phyloP scores from a whole-genome alignment of 495 filamentous ascomycete species.

The Coniosporium apollinis region DNA sequence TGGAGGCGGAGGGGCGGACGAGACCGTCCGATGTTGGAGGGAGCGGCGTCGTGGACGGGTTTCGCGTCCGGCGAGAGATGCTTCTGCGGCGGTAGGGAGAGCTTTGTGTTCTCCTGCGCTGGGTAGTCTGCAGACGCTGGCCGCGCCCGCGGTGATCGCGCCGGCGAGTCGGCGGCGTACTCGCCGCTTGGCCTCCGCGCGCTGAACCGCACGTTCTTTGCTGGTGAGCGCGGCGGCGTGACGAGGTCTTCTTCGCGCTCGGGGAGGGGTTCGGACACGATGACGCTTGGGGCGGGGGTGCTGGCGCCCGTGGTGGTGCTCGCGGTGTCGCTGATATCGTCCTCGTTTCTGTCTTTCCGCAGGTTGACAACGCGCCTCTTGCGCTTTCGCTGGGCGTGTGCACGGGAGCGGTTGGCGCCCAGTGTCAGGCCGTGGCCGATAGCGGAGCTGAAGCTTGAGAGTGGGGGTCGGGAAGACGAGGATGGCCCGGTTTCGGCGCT shows the following conservation, averaged over 20 bases:
- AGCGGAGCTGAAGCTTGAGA: conserved; percentile 16
- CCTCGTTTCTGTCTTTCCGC: conserved; percentile 37
- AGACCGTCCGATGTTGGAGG: too few species aligned
- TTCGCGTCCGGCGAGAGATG: too few species aligned
- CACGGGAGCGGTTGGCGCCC: conserved; percentile 45
- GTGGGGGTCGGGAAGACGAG: conserved; percentile 24
- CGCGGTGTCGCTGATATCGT: conserved; percentile 7
- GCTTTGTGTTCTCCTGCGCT: too few species aligned
- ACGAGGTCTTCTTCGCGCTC: conserved; percentile 39
- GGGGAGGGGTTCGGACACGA: conserved; percentile 31
- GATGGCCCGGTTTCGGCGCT: conserved; percentile 24
- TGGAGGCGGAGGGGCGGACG: too few species aligned
- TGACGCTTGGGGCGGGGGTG: conserved; percentile 27
- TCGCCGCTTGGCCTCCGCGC: too few species aligned
- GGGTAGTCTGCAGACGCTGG: too few species aligned
- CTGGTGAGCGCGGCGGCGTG: conserved; percentile 28
- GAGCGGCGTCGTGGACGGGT: too few species aligned
- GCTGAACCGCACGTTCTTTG: conserved; percentile 20
- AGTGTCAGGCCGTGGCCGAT: conserved; percentile 44
- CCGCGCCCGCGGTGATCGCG: too few species aligned
- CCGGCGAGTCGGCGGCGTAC: too few species aligned
- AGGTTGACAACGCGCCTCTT: conserved; percentile 92
- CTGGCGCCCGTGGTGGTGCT: conserved; percentile 22
- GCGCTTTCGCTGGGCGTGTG: conserved; percentile 51
- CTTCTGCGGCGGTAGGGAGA: too few species aligned